Evolutionary conservation across 2,329 filamentous ascomycete species (phyloP).

Genomic region (Sarocladium oryzae): DNA sequence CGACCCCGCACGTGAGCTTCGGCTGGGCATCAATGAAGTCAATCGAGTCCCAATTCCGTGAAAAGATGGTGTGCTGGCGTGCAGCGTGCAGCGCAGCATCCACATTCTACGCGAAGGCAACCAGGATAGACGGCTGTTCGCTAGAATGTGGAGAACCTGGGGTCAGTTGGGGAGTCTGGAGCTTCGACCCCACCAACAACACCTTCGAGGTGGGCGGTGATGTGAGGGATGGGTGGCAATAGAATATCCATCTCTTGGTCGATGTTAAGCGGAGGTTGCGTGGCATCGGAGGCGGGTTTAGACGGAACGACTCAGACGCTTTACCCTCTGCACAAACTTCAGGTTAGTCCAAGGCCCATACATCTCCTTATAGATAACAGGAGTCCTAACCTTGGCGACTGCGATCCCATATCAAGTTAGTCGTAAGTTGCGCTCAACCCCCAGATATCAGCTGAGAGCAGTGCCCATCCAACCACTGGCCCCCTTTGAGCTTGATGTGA

Average conservation of each 20-base stretch:
- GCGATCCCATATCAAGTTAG: too few species aligned
- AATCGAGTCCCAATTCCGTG: not conserved
- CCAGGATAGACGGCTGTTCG: not conserved
- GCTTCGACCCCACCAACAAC: not conserved
- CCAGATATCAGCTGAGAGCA: too few species aligned
- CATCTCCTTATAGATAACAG: too few species aligned
- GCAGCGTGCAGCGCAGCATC: constrained; percentile 7
- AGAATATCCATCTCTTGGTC: not conserved
- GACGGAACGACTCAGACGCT: not conserved
- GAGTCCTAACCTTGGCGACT: too few species aligned
- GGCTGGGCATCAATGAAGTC: constrained; percentile 6
- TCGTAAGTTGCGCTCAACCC: too few species aligned
- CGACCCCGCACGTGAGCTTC: constrained; percentile 5
- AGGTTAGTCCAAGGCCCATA: too few species aligned
- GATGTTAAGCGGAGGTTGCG: too few species aligned
- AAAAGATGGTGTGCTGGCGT: constrained; percentile 7
- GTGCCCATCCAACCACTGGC: too few species aligned
- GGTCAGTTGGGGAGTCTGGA: not conserved
- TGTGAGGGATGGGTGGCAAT: constrained; percentile 7
- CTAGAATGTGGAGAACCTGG: constrained; percentile 5
- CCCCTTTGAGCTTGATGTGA: too few species aligned
- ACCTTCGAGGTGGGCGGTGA: not conserved
- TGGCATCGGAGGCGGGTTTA: not conserved
- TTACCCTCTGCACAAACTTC: too few species aligned
- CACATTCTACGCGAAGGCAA: not conserved